Evolutionary conservation across 1,284 basidiomycete genomes (phyloP), one percentile per base, ranked within the genome.

Genomic region (Earliella scabrosa): DNA sequence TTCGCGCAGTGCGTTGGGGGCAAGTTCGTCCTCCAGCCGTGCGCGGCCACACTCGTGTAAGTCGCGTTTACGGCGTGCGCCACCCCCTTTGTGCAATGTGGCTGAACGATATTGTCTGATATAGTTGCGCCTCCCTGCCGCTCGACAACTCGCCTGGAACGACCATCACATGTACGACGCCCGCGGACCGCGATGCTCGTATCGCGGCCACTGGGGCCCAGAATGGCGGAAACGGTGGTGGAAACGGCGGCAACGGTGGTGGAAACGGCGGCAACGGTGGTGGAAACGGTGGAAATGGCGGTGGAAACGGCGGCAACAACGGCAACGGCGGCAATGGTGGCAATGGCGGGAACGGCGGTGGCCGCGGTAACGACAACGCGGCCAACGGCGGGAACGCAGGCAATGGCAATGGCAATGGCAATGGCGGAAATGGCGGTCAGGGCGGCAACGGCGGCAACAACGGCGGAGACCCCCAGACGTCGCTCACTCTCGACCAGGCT

Each of bases 131-230:
- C 31, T 82, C 83, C 5, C 77, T 87, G 45, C 85, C 85, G n/a
- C 75, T 87, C 38, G 82, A 85, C 47, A 84, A 85, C 71, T 72
- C 66, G 27, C 61, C 73, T 4, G 85, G 85, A 26, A 86, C 85
- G 8, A 79, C 77, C 36, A 72, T 85, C 58, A 75, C 83, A 27
- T 88, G 85, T 69, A 77, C 77, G 36, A 82, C 81, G 7, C 51
- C 70, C 27, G 74, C 75, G 21, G 85, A 87, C 66, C 81, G 80
- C 9, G 60, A 66, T 9, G 68, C 80, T 6, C 77, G 84, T 39
- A 85, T 87, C 59, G 71, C 73, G 10, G 77, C 75, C 4, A 80
- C 82, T 34, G 83, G 83, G 47, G 82, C 78, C 3, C n/a, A n/a
- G n/a, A n/a, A n/a, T n/a, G n/a, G n/a, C n/a, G 50, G 43, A 35